Evolutionary conservation across 129 eudicot species (phyloP).

Genomic region (Flaveria bidentis): DNA sequence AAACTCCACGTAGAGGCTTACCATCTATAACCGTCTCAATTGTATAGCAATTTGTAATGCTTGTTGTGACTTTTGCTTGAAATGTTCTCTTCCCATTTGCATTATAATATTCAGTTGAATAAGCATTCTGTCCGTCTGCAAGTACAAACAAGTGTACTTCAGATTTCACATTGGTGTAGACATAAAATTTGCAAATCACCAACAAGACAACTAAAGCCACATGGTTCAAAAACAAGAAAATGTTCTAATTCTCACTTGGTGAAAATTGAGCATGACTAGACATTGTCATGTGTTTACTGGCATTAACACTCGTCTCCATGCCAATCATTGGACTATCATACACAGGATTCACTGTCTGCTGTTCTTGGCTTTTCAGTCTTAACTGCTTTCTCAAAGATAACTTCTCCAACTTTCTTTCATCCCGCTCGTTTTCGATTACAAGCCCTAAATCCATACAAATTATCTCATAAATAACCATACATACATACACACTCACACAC

Average conservation of each 20-base stretch:
- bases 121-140: slow-evolving; percentile 57
- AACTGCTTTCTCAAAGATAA: slow-evolving; percentile 85
- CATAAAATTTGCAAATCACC: slow-evolving; percentile 4
- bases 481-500: neutral
- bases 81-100: slow-evolving; percentile 76
- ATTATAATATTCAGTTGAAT: slow-evolving; percentile 60
- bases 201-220: slow-evolving; percentile 19
- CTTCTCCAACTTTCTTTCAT: slow-evolving; percentile 79
- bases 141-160: neutral
- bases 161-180: slow-evolving; percentile 18
- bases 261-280: slow-evolving; percentile 41
- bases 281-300: slow-evolving; percentile 40
- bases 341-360: slow-evolving; percentile 41
- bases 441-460: slow-evolving; percentile 55
- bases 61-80: slow-evolving; percentile 78
- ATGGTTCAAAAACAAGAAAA: slow-evolving; percentile 12
- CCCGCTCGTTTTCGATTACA: slow-evolving; percentile 58
- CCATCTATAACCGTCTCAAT: slow-evolving; percentile 95
- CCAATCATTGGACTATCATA: slow-evolving; percentile 43
- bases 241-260: slow-evolving; percentile 43
- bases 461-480: neutral
- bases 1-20: slow-evolving; percentile 83
- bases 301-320: slow-evolving; percentile 44
- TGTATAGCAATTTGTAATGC: slow-evolving; percentile 63
- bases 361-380: slow-evolving; percentile 80